Conservation (phyloP, 805 yeast genomes). For the Cyberlindnera xylosilytica region DNA sequence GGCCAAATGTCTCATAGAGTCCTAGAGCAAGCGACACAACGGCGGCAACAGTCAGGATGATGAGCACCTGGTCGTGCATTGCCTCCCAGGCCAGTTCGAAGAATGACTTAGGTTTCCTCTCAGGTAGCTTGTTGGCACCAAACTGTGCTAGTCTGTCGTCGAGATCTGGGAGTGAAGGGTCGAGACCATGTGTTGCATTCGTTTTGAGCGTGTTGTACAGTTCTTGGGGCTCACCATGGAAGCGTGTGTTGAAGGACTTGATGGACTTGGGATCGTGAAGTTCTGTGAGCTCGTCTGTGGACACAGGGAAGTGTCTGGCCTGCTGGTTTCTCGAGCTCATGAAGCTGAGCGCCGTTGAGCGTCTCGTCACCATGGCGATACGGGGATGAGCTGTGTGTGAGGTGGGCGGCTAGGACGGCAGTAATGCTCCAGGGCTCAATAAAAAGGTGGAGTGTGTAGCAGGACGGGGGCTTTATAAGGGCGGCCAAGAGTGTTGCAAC, state of each 20-base stretch:
- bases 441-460: background rate
- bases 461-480: background rate
- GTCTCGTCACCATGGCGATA: slow-evolving; percentile 14
- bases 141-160: slow-evolving; percentile 43
- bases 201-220: slow-evolving; percentile 35
- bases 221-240: slow-evolving; percentile 12
- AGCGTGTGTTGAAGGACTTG: slow-evolving; percentile 20
- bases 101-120: slow-evolving; percentile 65
- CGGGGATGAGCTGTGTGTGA: background rate
- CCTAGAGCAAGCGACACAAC: slow-evolving; percentile 87
- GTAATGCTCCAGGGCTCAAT: too few relatives aligned
- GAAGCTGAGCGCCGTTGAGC: slow-evolving; percentile 10
- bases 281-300: slow-evolving; percentile 37
- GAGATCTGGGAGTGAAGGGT: slow-evolving; percentile 31
- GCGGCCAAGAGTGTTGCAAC: background rate
- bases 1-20: slow-evolving; percentile 86
- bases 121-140: slow-evolving; percentile 75
- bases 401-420: background rate
- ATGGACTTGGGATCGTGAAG: slow-evolving; percentile 66
- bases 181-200: slow-evolving; percentile 40
- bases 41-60: slow-evolving; percentile 82
- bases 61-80: slow-evolving; percentile 84
- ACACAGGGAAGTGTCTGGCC: slow-evolving; percentile 3
- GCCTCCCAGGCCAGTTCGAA: slow-evolving; percentile 73
- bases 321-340: slow-evolving; percentile 1